A percentile compares a stretch with the other conserved stretches of the same genome.
Conservation (phyloP, 164 flowering plant species). For the Sextonia rubra region DNA sequence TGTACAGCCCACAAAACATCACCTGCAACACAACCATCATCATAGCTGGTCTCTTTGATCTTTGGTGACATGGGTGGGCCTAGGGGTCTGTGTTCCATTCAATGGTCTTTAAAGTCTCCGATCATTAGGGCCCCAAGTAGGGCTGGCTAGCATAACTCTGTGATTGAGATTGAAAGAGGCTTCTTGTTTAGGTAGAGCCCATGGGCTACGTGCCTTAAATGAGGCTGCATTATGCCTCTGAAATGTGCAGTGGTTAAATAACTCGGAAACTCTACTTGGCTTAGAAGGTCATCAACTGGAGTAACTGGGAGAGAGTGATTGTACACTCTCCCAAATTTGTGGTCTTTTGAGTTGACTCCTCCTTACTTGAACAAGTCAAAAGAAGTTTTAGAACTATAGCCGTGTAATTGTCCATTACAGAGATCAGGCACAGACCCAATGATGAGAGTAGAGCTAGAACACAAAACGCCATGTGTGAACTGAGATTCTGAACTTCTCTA, state of each 20-base stretch:
- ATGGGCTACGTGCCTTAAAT: neutral
- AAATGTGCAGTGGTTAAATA: neutral
- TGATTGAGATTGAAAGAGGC: conserved; percentile 4
- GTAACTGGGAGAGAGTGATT: neutral
- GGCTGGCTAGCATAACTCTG: neutral
- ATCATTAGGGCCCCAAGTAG: neutral
- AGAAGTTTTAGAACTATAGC: neutral
- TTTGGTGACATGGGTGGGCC: neutral
- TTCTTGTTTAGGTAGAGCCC: neutral
- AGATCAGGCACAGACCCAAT: too few species aligned
- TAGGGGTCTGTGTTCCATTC: neutral
- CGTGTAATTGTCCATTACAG: too few species aligned
- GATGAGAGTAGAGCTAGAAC: too few species aligned
- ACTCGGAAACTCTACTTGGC: neutral
- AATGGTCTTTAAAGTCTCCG: neutral
- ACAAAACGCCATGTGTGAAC: too few species aligned
- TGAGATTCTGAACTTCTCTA: too few species aligned
- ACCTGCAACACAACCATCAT: neutral
- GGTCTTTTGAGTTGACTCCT: neutral
- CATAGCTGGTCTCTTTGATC: neutral
- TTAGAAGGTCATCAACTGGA: neutral
- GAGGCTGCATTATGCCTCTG: too few species aligned
- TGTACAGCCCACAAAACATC: neutral
- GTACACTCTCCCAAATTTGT: neutral
- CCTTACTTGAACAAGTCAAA: neutral